phyloP scores from a whole-genome alignment of 192 early-diverging fungal genomes.

The Geranomyces michiganensis region DNA sequence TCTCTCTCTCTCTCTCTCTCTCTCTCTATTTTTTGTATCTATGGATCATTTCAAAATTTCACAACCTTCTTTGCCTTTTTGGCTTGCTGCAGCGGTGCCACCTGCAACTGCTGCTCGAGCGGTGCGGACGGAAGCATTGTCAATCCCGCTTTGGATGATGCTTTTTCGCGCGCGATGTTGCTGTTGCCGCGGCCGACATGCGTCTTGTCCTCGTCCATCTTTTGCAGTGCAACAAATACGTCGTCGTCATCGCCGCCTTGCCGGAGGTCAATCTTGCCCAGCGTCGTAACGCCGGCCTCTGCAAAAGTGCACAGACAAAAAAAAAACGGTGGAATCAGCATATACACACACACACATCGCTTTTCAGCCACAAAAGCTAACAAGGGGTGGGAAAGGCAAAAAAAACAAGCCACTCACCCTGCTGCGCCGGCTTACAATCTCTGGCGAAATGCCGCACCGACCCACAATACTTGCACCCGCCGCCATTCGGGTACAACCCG shows the following conservation, averaged over 20 bases:
- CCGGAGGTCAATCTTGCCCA: conserved; percentile 78
- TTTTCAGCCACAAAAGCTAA: too few species aligned
- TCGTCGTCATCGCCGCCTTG: conserved; percentile 97
- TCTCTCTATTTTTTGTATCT: too few species aligned
- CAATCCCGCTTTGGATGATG: background rate
- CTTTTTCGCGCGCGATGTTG: background rate
- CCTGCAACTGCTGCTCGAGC: background rate
- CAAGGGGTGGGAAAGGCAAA: conserved; percentile 5
- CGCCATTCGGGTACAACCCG: conserved; percentile 90
- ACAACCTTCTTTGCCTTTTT: background rate
- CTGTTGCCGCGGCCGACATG: background rate
- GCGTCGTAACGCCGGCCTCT: conserved; percentile 46
- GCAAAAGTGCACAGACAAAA: conserved; percentile 3
- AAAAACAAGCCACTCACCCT: conserved; percentile 38
- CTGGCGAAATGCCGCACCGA: conserved; percentile 81
- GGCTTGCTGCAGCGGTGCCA: background rate
- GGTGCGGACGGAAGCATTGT: background rate
- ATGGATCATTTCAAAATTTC: background rate
- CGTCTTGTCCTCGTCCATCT: conserved; percentile 49
- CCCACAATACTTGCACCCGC: conserved; percentile 86
- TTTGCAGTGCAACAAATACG: conserved; percentile 73
- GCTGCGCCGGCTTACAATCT: conserved; percentile 75
- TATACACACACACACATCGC: too few species aligned
- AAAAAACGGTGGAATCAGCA: background rate
- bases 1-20: too few species aligned